Evolutionary conservation across 768 basidiomycete genomes (phyloP), one percentile per base, ranked within the genome.

Genomic region (Thelephora ganbajun): DNA sequence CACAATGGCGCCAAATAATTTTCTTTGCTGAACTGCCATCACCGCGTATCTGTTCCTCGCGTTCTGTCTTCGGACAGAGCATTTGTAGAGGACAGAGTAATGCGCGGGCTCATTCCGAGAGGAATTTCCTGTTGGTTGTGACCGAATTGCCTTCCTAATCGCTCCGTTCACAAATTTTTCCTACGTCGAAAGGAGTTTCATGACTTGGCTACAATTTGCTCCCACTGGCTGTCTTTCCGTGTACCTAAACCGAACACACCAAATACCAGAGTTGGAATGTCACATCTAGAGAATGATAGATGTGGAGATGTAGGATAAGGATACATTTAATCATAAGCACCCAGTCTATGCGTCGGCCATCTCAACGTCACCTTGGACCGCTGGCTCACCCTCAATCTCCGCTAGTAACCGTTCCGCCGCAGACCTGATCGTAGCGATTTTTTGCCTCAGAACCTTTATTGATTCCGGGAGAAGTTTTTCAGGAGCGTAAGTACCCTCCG

Each of bases 401-500:
- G 69, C 66, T 19, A 75, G 63, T 9, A 88, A 63, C 6, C 67
- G 71, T 59, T 79, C 71, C 1, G 78, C 80, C 0, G 81, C 83
- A 12, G 65, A 63, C 36, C 72, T 69, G 14, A 88, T 69, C 4
- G 64, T 66, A 2, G 68, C 63, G 14, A 96, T 75, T 60, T 98
- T 98, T 34, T 70, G 71, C 41, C 90, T 71, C 77, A 97, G 81
- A 41, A 96, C 80, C 22, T 71, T 68, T 52, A 92, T 73, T 0
- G 91, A 72, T 57, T 92, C 90, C 0, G 78, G 79, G 12, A 94
- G 66, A 11, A 98, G 68, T 30, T 85, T 73, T 63, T 93, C 78
- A 0, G 94, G 92, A 2, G 75, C 65, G 59, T 96, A 96, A 11
- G 87, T 77, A 4, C 93, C 84, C 57, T 92, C 87, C 0, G 90